Base-by-base conservation (phyloP, 495 filamentous ascomycete genomes). In the Penicillium maclennaniae region DNA sequence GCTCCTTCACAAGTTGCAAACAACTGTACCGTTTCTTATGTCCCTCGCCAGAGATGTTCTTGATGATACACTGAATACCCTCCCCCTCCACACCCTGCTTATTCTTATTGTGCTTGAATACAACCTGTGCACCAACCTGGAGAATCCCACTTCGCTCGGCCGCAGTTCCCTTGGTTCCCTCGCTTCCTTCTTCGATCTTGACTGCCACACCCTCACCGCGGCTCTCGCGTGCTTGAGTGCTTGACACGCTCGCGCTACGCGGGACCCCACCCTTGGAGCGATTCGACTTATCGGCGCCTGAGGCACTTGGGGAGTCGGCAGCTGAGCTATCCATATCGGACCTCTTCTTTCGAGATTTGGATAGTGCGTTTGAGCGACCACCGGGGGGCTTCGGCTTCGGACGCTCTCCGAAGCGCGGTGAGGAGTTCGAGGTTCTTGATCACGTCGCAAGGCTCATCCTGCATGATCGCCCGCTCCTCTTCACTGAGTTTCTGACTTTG, bases 51-150 rank as follows among this genome's bases (percentile, higher is more conserved):
- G 85, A 78, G 16, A 97, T 87, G 37, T 79, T 79, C 54, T 89
- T 88, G 55, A 99, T 91, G 48, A 85, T 87, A 55, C 92, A 96
- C 53, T 96, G 82, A 49, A 97, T 97, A 52, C 87, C 88, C 51
- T 88, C 82, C 19, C 79, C 78, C 43, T 82, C 80, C 21, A 75
- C 77, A 2, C 80, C 78, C 46, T 86, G 81, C 63, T 91, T 93
- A 38, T 87, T 77, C 52, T 81, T 82, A 62, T 81, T 80, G 55
- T 85, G 89, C 57, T 86, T 87, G 76, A 91, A 95, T 20, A 91
- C 89, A 14, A 96, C 91, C 62, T 95, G 87, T 47, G 89, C 86
- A 38, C 85, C 84, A 38, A 90, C 79, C 41, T 75, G 71, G 34
- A 92, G 83, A 16, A 76, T 68, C 16, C 75, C 78, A 47, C 62